Evolutionary conservation across 1,284 basidiomycete genomes (phyloP), one percentile per base, ranked within the genome.

Genomic region (Pseudozyma pruni): DNA sequence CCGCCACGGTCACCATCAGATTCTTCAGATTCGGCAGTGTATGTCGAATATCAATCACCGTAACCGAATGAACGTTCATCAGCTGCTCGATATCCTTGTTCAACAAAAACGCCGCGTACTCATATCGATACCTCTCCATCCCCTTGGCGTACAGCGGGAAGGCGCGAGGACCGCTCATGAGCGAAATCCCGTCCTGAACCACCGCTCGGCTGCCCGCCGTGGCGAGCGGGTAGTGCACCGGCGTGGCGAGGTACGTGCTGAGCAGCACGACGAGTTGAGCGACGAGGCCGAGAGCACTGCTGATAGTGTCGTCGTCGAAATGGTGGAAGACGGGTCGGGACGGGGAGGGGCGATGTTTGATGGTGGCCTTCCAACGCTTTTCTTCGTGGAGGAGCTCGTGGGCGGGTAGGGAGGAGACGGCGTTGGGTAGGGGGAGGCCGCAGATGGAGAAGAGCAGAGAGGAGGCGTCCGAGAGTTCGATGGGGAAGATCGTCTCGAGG

Each of bases 21-120:
- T 94, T 95, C 84, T 97, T 97, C 70, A 96, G 86, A 84, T 99
- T 99, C 34, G 94, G 93, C 33, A 99, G 86, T 0, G 94, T 98
- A 81, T 98, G 94, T 37, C 94, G 89, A 84, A 97, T 89, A 83
- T 99, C 96, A 54, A 98, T 86, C 79, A 93, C 89, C 17, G 90
- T 63, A 38, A 80, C 50, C 46, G 52, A 51, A 50, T 75, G 59
- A n/a, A 63, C 60, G 48, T 77, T 77, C 74, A 79, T 74, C 31
- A 81, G 70, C 57, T 74, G 56, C 84, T 98, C 95, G 69, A 98
- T 93, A 82, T 99, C 87, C 84, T 98, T 99, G 85, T 98, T 98
- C 34, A 98, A 86, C 43, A 98, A 84, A 81, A 96, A 98, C 4
- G 98, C 94, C 9, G 90, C 96, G 84, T 98, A 99, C 82, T 98